Evolutionary conservation across 495 filamentous ascomycete genomes (phyloP).

Genomic region (Trichoderma parareesei): DNA sequence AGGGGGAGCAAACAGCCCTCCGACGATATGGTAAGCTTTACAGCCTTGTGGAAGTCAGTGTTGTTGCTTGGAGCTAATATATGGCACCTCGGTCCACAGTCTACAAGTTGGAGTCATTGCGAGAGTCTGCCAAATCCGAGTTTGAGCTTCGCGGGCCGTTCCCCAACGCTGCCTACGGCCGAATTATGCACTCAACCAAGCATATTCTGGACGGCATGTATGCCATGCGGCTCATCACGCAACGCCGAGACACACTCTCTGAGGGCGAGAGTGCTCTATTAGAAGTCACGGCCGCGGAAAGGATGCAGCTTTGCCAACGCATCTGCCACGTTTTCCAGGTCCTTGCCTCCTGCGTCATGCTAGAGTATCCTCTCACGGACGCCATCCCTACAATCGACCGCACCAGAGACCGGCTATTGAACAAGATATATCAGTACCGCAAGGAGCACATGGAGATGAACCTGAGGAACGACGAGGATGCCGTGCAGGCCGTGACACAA

Average conservation of each 20-base stretch:
- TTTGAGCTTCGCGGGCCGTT: conserved; percentile 82
- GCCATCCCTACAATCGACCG: conserved; percentile 74
- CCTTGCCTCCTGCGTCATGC: conserved; percentile 81
- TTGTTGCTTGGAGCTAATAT: not conserved
- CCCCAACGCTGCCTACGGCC: conserved; percentile 55
- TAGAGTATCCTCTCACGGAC: conserved; percentile 87
- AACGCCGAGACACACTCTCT: conserved; percentile 67
- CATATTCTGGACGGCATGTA: conserved; percentile 87
- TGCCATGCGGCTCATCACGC: conserved; percentile 87
- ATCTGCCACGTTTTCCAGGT: conserved; percentile 94
- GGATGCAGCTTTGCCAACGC: conserved; percentile 67
- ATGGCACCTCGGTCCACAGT: conserved; percentile 25
- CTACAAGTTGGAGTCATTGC: conserved; percentile 63
- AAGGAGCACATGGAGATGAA: conserved; percentile 48
- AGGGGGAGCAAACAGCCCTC: conserved; percentile 67
- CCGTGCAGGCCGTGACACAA: conserved; percentile 22
- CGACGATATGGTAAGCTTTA: conserved; percentile 34
- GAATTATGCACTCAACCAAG: conserved; percentile 68
- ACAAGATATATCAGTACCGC: conserved; percentile 79
- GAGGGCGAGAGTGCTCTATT: conserved; percentile 74
- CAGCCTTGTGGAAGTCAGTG: not conserved
- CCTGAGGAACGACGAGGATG: conserved; percentile 19
- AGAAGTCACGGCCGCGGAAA: conserved; percentile 69
- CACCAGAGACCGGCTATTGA: conserved; percentile 74
- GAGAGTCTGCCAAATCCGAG: conserved; percentile 66